phyloP scores from a whole-genome alignment of 2,329 filamentous ascomycete species.

The Trichophaea hybrida region DNA sequence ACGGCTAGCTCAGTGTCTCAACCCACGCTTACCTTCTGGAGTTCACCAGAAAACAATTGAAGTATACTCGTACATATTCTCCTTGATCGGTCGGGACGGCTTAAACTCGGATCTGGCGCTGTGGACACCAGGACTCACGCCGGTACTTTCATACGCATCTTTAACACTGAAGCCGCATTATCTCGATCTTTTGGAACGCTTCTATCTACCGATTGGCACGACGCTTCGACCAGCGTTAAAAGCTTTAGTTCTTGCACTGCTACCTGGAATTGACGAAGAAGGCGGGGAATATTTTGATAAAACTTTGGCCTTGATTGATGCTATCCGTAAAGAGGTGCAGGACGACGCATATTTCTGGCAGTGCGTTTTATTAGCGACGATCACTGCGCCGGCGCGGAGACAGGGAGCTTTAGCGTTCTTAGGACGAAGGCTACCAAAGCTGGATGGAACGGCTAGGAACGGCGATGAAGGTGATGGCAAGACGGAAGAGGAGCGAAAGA shows the following conservation, averaged over 20 bases:
- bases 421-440: slow-evolving; percentile 58
- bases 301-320: slow-evolving; percentile 62
- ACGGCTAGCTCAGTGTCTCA: slow-evolving; percentile 85
- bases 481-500: slow-evolving; percentile 36
- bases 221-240: slow-evolving; percentile 78
- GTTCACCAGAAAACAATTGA: slow-evolving; percentile 96
- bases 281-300: slow-evolving; percentile 94
- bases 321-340: slow-evolving; percentile 45
- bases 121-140: slow-evolving; percentile 77
- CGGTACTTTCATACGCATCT: slow-evolving; percentile 86
- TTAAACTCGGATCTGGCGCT: slow-evolving; percentile 69
- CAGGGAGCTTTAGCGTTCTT: slow-evolving; percentile 81
- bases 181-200: slow-evolving; percentile 65
- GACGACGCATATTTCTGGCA: slow-evolving; percentile 79
- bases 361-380: slow-evolving; percentile 83
- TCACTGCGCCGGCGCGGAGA: slow-evolving; percentile 73
- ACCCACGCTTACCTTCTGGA: slow-evolving; percentile 80
- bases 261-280: slow-evolving; percentile 89
- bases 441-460: slow-evolving; percentile 37
- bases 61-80: slow-evolving; percentile 81
- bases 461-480: slow-evolving; percentile 27
- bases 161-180: slow-evolving; percentile 77
- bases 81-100: slow-evolving; percentile 63
- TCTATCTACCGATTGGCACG: slow-evolving; percentile 57
- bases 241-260: slow-evolving; percentile 70